Percentiles rank a stretch among this genome's conserved stretches.
Conservation (phyloP, 177 flowering plant species). For the Vitis hybrid region DNA sequence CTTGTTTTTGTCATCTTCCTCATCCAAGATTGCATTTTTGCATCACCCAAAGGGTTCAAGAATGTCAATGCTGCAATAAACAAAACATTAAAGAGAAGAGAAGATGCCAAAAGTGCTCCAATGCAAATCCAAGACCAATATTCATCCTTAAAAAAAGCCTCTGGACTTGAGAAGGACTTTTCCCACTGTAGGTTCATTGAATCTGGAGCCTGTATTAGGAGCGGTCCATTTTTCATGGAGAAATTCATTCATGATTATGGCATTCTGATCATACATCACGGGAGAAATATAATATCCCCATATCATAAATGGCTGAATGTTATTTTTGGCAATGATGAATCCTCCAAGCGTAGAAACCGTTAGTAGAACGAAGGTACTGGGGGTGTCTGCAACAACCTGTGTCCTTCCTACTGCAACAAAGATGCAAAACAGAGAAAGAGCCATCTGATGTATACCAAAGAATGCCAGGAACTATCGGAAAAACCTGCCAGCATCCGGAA, state of each 20-base stretch:
- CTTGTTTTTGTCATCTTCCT: constrained; percentile 20
- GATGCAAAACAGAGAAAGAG: constrained; percentile 80
- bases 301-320: constrained; percentile 66
- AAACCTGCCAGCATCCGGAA: constrained; percentile 56
- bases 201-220: constrained; percentile 28
- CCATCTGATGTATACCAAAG: constrained; percentile 78
- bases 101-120: constrained; percentile 48
- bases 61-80: constrained; percentile 47
- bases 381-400: constrained; percentile 61
- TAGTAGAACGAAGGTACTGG: constrained; percentile 64
- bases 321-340: constrained; percentile 72
- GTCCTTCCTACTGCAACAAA: constrained; percentile 82
- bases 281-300: constrained; percentile 91
- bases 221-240: constrained; percentile 77
- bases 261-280: constrained; percentile 78
- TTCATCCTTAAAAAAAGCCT: constrained; percentile 39
- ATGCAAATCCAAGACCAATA: constrained; percentile 58
- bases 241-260: constrained; percentile 81
- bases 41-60: constrained; percentile 34
- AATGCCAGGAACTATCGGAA: constrained; percentile 75
- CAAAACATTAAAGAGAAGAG: constrained; percentile 47
- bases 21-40: constrained; percentile 28
- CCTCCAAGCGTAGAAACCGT: constrained; percentile 83
- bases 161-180: constrained; percentile 42
- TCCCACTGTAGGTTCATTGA: constrained; percentile 45